Evolutionary conservation across 495 filamentous ascomycete species (phyloP), one percentile per base, ranked within the genome.

Genomic region (Ascodesmis nigricans): DNA sequence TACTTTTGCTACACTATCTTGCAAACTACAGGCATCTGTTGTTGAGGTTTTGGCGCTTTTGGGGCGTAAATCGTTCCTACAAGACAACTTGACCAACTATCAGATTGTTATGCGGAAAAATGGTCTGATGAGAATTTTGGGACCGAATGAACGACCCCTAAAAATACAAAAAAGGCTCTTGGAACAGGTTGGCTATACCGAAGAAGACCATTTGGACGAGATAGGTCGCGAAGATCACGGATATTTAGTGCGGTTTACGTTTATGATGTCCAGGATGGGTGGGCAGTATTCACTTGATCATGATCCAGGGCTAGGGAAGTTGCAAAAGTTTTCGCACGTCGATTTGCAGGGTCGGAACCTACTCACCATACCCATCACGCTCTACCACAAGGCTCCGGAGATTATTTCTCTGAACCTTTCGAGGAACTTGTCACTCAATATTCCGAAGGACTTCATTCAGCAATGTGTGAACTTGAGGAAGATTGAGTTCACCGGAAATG

Each of bases 211-310:
- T 24, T 69, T 95, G 26, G 84, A 93, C 47, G 87, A 93, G 38
- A 71, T 99, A 33, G 87, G 87, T n/a, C 70, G 87, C 28, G 87
- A 99, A 53, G 87, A 99, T 54, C 90, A 93, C 54, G 84, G 82
- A 46, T 95, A 95, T 44, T 63, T 99, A 4, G 83, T 83, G 46
- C 79, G 87, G 5, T 95, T 95, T 56, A 77, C 81, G 16, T 99
- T 95, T 52, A 60, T 92, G 31, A 80, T 84, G 6, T 75, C 75
- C 7, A 75, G 79, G 39, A 70, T 91, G 46, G 79, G 70, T 53
- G 78, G 78, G n/a, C 82, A 77, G 52, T 47, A 44, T 27, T 40
- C 17, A 61, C 31, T 67, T 63, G 39, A 76, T 60, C 56, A 74
- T 38, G 83, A 95, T 31, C 69, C 81, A 7, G 80, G 74, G 3